Conservation (phyloP, 1,284 basidiomycete genomes). For the Coriolopsis trogii region DNA sequence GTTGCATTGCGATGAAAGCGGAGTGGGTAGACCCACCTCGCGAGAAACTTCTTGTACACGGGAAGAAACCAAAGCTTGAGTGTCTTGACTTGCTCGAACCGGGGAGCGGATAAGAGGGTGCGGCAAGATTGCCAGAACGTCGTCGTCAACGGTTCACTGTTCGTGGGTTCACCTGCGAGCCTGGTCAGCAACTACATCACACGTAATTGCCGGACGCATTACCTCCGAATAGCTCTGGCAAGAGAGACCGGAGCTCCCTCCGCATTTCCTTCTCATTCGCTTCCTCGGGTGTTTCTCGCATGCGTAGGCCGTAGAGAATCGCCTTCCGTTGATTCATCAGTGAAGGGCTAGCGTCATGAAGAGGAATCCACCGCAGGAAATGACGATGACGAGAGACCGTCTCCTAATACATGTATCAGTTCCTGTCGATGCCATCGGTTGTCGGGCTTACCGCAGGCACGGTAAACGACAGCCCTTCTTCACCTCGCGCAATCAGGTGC, state of each 20-base stretch:
- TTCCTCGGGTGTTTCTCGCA: slow-evolving; percentile 70
- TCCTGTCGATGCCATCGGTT: background rate
- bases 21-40: slow-evolving; percentile 40
- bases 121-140: slow-evolving; percentile 47
- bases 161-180: slow-evolving; percentile 35
- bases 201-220: no score
- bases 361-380: slow-evolving; percentile 69
- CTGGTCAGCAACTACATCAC: no score
- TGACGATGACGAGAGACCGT: slow-evolving; percentile 62
- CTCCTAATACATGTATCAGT: slow-evolving; percentile 27
- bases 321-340: slow-evolving; percentile 68
- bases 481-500: slow-evolving; percentile 82
- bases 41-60: slow-evolving; percentile 54
- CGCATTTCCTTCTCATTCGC: slow-evolving; percentile 67
- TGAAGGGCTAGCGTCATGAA: slow-evolving; percentile 58
- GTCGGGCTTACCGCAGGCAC: slow-evolving; percentile 43
- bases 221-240: slow-evolving; percentile 75
- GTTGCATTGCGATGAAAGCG: background rate
- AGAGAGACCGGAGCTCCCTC: slow-evolving; percentile 60
- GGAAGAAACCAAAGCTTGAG: slow-evolving; percentile 74
- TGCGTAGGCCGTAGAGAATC: slow-evolving; percentile 65
- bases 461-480: slow-evolving; percentile 56
- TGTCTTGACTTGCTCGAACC: slow-evolving; percentile 71
- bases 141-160: slow-evolving; percentile 39
- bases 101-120: slow-evolving; percentile 52